Evolutionary conservation across 345 rosid genomes (phyloP).

Genomic region (Brassica nigra): DNA sequence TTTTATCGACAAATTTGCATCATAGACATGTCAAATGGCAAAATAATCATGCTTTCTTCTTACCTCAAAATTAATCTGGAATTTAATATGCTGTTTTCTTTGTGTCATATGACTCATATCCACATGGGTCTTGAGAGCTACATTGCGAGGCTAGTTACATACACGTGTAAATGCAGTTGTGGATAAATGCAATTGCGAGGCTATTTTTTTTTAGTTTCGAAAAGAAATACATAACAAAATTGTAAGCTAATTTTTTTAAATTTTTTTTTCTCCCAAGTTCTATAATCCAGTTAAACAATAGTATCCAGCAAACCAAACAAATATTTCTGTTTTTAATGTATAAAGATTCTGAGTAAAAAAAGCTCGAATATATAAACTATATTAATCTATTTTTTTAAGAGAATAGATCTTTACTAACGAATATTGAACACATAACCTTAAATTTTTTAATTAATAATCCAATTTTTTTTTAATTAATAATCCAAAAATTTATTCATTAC

Average conservation of each 20-base stretch:
- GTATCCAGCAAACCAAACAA: background rate
- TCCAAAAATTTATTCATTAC: no score
- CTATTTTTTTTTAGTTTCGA: no score
- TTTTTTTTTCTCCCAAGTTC: background rate
- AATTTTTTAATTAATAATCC: no score
- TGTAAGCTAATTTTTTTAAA: background rate
- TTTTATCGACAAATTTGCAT: background rate
- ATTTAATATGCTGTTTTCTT: background rate
- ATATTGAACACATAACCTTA: no score
- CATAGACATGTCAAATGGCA: background rate
- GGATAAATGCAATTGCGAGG: background rate
- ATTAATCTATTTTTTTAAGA: no score
- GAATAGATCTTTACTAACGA: no score
- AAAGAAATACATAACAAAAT: background rate
- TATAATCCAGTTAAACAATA: background rate
- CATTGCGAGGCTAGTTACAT: background rate
- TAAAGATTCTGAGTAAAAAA: no score
- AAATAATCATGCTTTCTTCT: background rate
- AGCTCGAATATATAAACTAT: no score
- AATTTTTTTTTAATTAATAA: no score
- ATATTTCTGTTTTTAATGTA: no score
- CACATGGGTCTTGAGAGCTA: slow-evolving; percentile 34
- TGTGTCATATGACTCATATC: slow-evolving; percentile 24
- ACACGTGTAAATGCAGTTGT: slow-evolving; percentile 13
- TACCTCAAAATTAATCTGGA: background rate